Conservation (phyloP, 352 stramenopile genomes). For the Globisporangium irregulare region DNA sequence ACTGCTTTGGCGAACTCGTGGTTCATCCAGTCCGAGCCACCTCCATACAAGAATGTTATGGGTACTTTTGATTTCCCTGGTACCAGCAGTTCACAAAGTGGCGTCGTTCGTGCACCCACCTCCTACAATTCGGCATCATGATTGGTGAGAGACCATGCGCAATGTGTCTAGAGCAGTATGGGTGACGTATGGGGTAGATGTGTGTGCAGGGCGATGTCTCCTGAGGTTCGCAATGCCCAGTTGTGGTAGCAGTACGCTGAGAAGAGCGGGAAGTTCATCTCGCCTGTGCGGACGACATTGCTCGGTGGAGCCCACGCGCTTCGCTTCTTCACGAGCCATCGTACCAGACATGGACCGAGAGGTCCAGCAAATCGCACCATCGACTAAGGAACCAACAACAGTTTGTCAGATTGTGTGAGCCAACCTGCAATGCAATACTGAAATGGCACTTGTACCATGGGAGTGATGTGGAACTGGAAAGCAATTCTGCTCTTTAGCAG, state of each 20-base stretch:
- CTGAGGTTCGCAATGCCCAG: conserved; percentile 9
- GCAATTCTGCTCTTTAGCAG: not conserved
- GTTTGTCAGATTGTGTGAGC: not conserved
- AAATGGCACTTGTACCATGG: conserved; percentile 7
- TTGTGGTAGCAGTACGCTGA: conserved; percentile 15
- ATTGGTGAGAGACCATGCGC: not conserved
- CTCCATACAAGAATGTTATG: conserved; percentile 26
- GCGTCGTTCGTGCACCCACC: conserved; percentile 2
- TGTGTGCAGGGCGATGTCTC: conserved; percentile 11
- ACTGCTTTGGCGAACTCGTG: conserved; percentile 16
- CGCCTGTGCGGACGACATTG: conserved; percentile 5
- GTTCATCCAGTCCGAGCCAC: conserved; percentile 25
- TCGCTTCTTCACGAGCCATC: conserved; percentile 5
- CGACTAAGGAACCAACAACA: not conserved
- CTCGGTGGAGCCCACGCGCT: not conserved
- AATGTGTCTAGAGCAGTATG: not conserved
- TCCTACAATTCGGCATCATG: not conserved
- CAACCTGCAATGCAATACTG: not conserved
- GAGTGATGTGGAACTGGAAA: conserved; percentile 4
- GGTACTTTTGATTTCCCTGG: conserved; percentile 4
- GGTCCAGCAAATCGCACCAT: conserved; percentile 10
- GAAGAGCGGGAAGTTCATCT: conserved; percentile 5
- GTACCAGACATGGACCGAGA: conserved; percentile 5
- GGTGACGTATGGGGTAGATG: conserved; percentile 1
- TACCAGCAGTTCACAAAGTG: conserved; percentile 7